phyloP scores from a whole-genome alignment of 2,329 filamentous ascomycete genomes.

The Fusarium avenaceum region DNA sequence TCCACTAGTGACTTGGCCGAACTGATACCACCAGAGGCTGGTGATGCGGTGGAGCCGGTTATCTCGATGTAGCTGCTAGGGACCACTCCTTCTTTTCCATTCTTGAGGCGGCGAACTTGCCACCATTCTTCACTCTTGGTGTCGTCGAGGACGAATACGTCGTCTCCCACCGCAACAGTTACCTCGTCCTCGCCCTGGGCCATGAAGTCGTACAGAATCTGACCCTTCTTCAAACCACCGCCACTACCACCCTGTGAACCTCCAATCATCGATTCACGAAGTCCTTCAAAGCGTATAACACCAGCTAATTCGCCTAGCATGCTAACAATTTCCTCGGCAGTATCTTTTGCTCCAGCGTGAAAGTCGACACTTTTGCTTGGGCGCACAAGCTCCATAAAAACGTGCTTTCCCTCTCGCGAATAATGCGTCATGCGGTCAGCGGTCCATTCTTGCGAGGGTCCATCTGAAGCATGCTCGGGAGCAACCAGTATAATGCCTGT shows the following conservation, averaged over 20 bases:
- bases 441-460: conserved; percentile 90
- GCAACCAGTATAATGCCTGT: conserved; percentile 92
- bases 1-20: conserved; percentile 76
- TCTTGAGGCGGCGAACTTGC: conserved; percentile 92
- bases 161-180: conserved; percentile 88
- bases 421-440: conserved; percentile 97
- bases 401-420: conserved; percentile 96
- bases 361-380: conserved; percentile 97
- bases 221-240: conserved; percentile 76
- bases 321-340: conserved; percentile 90
- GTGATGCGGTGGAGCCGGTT: conserved; percentile 73
- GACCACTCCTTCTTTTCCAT: conserved; percentile 94
- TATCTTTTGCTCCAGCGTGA: conserved; percentile 97
- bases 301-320: conserved; percentile 91
- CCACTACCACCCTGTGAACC: conserved; percentile 67
- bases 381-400: conserved; percentile 91
- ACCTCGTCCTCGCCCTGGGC: conserved; percentile 97
- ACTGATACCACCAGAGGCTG: conserved; percentile 64
- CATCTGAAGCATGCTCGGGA: conserved; percentile 85
- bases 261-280: conserved; percentile 88
- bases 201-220: conserved; percentile 94
- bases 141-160: conserved; percentile 91
- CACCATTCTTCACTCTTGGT: conserved; percentile 97
- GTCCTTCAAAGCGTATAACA: conserved; percentile 82
- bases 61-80: conserved; percentile 97